A percentile compares a stretch with the other conserved stretches of the same genome.
These are phyloP conservation scores for Scalesia atractyloides DNA, from an alignment of 129 eudicot species.

Conservation along the genomic window DNA sequence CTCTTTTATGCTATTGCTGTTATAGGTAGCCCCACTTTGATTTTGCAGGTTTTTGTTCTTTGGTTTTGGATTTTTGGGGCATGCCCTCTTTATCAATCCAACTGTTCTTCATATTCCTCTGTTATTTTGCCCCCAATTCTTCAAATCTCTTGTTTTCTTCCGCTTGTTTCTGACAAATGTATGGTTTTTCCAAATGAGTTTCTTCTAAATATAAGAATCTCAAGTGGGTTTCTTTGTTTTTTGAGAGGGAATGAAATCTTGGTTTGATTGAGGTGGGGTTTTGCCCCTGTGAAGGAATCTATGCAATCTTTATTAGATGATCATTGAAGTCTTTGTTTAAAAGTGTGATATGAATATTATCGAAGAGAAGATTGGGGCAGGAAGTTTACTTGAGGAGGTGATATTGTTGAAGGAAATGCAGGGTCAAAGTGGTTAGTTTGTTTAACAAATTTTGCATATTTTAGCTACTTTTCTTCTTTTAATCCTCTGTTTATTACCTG, in stretches of 20 bases:
- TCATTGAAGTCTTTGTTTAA: slow-evolving; percentile 16
- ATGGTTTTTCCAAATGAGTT: slow-evolving; percentile 18
- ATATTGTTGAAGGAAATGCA: slow-evolving; percentile 79
- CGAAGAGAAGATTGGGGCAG: slow-evolving; percentile 43
- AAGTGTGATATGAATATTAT: slow-evolving; percentile 43
- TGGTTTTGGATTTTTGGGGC: slow-evolving; percentile 72
- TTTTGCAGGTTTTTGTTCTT: slow-evolving; percentile 67
- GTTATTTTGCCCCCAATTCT: slow-evolving; percentile 21
- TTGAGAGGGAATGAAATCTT: slow-evolving; percentile 11
- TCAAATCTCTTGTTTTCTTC: slow-evolving; percentile 11
- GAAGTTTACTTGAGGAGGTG: slow-evolving; percentile 54
- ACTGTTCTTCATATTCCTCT: slow-evolving; percentile 34
- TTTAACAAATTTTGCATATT: not conserved
- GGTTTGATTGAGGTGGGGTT: not conserved
- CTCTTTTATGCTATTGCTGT: slow-evolving; percentile 36
- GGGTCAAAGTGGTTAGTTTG: slow-evolving; percentile 70
- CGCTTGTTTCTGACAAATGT: slow-evolving; percentile 29
- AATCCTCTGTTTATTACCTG: too few species aligned
- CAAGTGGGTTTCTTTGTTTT: slow-evolving; percentile 21
- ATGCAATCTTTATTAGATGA: slow-evolving; percentile 21
- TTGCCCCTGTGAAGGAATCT: slow-evolving; percentile 16
- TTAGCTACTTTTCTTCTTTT: not conserved
- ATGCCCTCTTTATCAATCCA: slow-evolving; percentile 41
- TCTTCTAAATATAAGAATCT: slow-evolving; percentile 11
- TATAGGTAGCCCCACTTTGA: slow-evolving; percentile 61